These are phyloP conservation scores for Diplodia corticola DNA, from an alignment of 2,329 filamentous ascomycete species.

Conservation along the genomic window DNA sequence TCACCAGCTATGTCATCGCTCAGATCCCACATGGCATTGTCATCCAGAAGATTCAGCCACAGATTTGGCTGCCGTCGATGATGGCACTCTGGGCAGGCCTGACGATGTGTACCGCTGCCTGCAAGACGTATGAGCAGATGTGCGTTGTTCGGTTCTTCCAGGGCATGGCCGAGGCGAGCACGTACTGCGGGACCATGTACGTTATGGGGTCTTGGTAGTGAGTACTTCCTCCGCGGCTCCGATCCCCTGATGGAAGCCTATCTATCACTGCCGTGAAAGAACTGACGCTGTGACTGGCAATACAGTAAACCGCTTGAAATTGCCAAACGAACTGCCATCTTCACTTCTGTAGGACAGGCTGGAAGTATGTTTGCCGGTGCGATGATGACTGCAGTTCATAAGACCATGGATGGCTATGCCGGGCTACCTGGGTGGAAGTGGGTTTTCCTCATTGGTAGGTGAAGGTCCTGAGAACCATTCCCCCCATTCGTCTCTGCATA, in stretches of 20 bases:
- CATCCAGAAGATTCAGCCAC: slow-evolving; percentile 32
- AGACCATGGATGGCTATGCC: slow-evolving; percentile 29
- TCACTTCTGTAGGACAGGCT: slow-evolving; percentile 34
- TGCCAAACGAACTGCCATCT: slow-evolving; percentile 35
- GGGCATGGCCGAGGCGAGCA: slow-evolving; percentile 33
- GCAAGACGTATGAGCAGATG: slow-evolving; percentile 32
- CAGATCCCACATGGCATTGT: slow-evolving; percentile 35
- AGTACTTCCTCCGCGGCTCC: slow-evolving; percentile 18
- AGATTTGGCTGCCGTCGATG: slow-evolving; percentile 35
- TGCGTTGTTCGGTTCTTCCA: slow-evolving; percentile 33
- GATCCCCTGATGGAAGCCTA: not conserved
- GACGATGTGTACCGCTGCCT: slow-evolving; percentile 34
- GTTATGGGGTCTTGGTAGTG: slow-evolving; percentile 36
- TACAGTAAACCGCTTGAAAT: slow-evolving; percentile 32
- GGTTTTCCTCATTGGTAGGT: slow-evolving; percentile 34
- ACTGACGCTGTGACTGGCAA: not conserved
- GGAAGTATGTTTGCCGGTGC: slow-evolving; percentile 37
- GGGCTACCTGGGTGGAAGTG: slow-evolving; percentile 34
- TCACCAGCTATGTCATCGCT: slow-evolving; percentile 27
- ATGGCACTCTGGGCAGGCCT: slow-evolving; percentile 33
- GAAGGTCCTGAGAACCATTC: not conserved
- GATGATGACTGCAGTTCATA: slow-evolving; percentile 38
- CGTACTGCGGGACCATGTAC: slow-evolving; percentile 36
- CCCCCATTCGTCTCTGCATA: no score
- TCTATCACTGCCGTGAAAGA: not conserved